These are phyloP conservation scores for Urtica urens DNA, from an alignment of 306 rosid species.

Conservation along the genomic window DNA sequence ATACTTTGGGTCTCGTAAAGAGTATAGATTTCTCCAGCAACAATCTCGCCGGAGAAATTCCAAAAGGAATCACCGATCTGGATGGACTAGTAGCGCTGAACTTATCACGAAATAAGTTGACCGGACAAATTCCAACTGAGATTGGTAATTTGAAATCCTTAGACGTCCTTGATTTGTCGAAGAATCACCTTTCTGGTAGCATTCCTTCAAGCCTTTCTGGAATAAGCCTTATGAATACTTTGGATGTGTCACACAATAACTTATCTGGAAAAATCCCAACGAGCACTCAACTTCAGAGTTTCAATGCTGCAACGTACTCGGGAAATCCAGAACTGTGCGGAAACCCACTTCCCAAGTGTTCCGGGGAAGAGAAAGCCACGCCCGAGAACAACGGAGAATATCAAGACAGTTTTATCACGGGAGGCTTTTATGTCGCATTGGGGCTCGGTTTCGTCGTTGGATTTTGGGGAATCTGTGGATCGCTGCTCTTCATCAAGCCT, in stretches of 20 bases:
- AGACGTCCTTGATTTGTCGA: constrained; percentile 7
- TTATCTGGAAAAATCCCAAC: constrained; percentile 11
- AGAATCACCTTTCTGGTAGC: not conserved
- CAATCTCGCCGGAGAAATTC: constrained; percentile 14
- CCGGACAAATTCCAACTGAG: not conserved
- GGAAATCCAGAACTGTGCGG: not conserved
- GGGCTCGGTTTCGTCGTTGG: not conserved
- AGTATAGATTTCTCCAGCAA: constrained; percentile 20
- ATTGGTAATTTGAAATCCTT: constrained; percentile 5
- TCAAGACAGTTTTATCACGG: not conserved
- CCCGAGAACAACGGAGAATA: not conserved
- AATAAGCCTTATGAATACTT: not conserved
- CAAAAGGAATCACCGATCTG: constrained; percentile 7
- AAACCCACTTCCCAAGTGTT: constrained; percentile 8
- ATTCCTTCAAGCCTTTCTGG: constrained; percentile 4
- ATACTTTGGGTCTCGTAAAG: not conserved
- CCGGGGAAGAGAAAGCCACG: too few relatives aligned
- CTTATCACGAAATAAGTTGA: constrained; percentile 10
- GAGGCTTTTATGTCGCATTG: not conserved
- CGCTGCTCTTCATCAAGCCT: not conserved
- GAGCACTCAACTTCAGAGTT: constrained; percentile 11
- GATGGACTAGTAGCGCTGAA: not conserved
- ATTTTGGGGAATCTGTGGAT: constrained; percentile 6
- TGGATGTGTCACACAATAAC: constrained; percentile 9
- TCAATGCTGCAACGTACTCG: not conserved